These are phyloP conservation scores for Penicillium riverlandense DNA, from an alignment of 495 filamentous ascomycete species.

Conservation along the genomic window DNA sequence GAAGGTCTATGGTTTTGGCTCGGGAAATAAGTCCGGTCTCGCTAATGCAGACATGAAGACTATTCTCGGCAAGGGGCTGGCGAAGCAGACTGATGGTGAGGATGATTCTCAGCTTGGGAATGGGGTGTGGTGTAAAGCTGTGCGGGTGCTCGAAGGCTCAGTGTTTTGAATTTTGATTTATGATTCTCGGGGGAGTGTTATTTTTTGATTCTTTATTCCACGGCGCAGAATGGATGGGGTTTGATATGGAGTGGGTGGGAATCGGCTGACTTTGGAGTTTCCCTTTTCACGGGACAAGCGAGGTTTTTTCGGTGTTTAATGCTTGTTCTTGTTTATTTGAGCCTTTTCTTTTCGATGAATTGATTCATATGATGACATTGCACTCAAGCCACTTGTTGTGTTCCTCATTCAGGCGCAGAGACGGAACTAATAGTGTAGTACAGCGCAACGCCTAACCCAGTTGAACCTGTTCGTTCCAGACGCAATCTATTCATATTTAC, in stretches of 20 bases:
- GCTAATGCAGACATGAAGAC: slow-evolving; percentile 32
- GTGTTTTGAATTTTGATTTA: slow-evolving; percentile 19
- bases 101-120: slow-evolving; percentile 20
- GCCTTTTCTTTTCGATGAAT: no score
- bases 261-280: not conserved
- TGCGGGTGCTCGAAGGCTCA: slow-evolving; percentile 27
- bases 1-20: slow-evolving; percentile 40
- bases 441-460: no score
- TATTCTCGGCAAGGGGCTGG: slow-evolving; percentile 28
- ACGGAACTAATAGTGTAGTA: no score
- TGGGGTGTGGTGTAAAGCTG: slow-evolving; percentile 37
- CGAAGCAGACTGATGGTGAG: slow-evolving; percentile 6
- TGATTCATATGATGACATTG: no score
- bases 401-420: no score
- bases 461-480: no score
- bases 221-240: not conserved
- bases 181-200: not conserved
- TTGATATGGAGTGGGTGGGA: not conserved
- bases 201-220: slow-evolving; percentile 3
- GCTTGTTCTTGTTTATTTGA: no score
- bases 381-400: no score
- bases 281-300: no score
- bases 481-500: no score
- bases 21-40: slow-evolving; percentile 20
- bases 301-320: no score